These are phyloP conservation scores for Rhizopogon roseolus DNA, from an alignment of 768 basidiomycete genomes.

Conservation along the genomic window DNA sequence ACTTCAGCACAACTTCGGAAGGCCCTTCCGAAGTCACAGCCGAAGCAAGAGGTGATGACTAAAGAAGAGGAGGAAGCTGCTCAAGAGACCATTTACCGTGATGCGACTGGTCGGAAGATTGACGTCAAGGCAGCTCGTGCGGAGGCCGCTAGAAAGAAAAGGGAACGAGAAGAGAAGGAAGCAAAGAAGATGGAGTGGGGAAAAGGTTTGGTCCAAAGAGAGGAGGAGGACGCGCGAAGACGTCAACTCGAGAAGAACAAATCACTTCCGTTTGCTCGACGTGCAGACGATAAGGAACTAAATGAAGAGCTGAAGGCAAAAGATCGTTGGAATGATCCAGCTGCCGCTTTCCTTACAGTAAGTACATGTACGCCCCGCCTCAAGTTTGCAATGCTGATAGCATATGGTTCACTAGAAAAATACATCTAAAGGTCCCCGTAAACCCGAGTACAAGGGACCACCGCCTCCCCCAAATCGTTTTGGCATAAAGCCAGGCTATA, in stretches of 20 bases:
- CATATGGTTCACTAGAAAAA: constrained; percentile 52
- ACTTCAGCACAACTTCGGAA: constrained; percentile 72
- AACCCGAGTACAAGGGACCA: constrained; percentile 84
- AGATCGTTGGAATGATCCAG: constrained; percentile 97
- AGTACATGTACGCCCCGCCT: constrained; percentile 16
- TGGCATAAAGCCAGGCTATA: constrained; percentile 89
- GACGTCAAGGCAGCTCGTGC: constrained; percentile 83
- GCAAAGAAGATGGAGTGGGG: constrained; percentile 97
- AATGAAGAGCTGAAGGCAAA: constrained; percentile 81
- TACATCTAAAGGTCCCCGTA: constrained; percentile 65
- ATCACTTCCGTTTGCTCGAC: constrained; percentile 64
- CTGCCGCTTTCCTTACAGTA: constrained; percentile 88
- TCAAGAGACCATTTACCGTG: constrained; percentile 93
- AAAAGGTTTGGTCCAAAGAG: constrained; percentile 88
- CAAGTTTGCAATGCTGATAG: background rate
- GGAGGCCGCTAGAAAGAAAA: constrained; percentile 76
- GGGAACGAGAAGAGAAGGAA: constrained; percentile 81
- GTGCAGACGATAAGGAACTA: constrained; percentile 77
- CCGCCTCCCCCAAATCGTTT: constrained; percentile 93
- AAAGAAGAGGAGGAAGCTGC: constrained; percentile 49
- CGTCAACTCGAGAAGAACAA: constrained; percentile 66
- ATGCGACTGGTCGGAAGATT: constrained; percentile 81
- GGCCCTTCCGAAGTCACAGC: constrained; percentile 41
- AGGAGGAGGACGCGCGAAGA: constrained; percentile 66
- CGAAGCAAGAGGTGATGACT: constrained; percentile 33